These are phyloP conservation scores for Combretum micranthum DNA, from an alignment of 345 rosid species.

Conservation along the genomic window DNA sequence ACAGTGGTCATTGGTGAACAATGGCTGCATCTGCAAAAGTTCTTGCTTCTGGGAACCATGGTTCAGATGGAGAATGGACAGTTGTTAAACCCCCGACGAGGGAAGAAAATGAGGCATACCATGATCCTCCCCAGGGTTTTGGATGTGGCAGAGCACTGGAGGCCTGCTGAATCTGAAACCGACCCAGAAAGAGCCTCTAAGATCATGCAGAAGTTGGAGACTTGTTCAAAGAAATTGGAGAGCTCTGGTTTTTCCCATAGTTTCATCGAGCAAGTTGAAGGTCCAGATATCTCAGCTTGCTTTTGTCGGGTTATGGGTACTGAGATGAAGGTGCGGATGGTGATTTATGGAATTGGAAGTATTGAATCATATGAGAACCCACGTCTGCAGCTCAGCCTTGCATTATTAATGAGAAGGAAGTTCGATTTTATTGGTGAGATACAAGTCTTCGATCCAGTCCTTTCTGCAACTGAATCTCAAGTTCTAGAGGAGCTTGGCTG, in stretches of 20 bases:
- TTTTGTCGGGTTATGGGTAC: conserved; percentile 50
- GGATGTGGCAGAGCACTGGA: conserved; percentile 42
- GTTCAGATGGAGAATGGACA: conserved; percentile 61
- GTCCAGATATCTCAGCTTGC: conserved; percentile 30
- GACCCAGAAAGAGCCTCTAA: conserved; percentile 44
- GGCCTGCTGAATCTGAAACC: conserved; percentile 38
- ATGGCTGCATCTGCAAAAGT: conserved; percentile 45
- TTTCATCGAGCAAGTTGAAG: conserved; percentile 53
- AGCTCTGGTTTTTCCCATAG: conserved; percentile 46
- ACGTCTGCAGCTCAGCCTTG: conserved; percentile 66
- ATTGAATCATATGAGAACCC: conserved; percentile 77
- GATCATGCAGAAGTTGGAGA: conserved; percentile 43
- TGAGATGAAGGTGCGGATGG: conserved; percentile 47
- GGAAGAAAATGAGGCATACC: conserved; percentile 32
- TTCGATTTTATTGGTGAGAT: conserved; percentile 65
- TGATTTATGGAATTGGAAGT: conserved; percentile 81
- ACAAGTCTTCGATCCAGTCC: conserved; percentile 78
- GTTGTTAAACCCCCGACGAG: conserved; percentile 54
- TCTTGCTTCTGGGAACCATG: conserved; percentile 17
- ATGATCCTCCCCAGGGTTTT: conserved; percentile 9
- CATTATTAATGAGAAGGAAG: conserved; percentile 63
- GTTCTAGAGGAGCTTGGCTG: conserved; percentile 66
- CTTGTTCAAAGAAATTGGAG: conserved; percentile 40
- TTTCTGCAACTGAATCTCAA: conserved; percentile 57
- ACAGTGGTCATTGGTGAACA: too few relatives aligned